A percentile compares a stretch with the other conserved stretches of the same genome.
Conservation (phyloP, 805 yeast species). For the Candida incommunis region DNA sequence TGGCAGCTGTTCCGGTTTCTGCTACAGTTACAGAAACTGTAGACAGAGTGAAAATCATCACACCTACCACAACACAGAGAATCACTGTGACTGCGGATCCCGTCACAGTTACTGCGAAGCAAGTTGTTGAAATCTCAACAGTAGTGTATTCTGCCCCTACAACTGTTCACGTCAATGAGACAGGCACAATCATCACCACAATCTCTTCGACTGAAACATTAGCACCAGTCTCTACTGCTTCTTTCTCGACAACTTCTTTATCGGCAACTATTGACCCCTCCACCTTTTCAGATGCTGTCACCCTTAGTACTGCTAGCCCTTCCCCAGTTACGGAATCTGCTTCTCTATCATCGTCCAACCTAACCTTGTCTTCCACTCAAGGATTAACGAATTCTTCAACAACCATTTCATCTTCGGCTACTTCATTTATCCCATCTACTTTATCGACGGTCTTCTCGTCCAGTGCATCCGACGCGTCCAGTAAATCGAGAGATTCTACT, state of each 20-base stretch:
- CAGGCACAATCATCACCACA: background rate
- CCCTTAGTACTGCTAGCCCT: background rate
- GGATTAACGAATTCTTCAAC: slow-evolving; percentile 3
- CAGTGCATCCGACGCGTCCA: background rate
- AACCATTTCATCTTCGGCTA: background rate
- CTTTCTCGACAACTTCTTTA: background rate
- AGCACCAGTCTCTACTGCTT: slow-evolving; percentile 3
- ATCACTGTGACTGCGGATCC: slow-evolving; percentile 7
- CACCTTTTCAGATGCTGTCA: background rate
- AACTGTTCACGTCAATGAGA: background rate
- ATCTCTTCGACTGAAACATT: slow-evolving; percentile 3
- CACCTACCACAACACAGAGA: slow-evolving; percentile 18
- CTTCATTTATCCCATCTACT: slow-evolving; percentile 1
- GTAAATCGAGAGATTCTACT: background rate
- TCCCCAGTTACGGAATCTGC: background rate
- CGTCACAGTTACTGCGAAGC: background rate
- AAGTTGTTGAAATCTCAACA: background rate
- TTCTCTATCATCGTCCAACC: background rate
- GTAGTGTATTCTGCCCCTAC: slow-evolving; percentile 1
- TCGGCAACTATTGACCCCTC: background rate
- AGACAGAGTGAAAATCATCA: slow-evolving; percentile 13
- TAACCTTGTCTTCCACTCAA: background rate
- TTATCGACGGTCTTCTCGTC: background rate
- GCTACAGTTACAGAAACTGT: background rate
- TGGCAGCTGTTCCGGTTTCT: background rate